These are phyloP conservation scores for Sutorius australiensis DNA, from an alignment of 768 basidiomycete genomes.

Conservation along the genomic window DNA sequence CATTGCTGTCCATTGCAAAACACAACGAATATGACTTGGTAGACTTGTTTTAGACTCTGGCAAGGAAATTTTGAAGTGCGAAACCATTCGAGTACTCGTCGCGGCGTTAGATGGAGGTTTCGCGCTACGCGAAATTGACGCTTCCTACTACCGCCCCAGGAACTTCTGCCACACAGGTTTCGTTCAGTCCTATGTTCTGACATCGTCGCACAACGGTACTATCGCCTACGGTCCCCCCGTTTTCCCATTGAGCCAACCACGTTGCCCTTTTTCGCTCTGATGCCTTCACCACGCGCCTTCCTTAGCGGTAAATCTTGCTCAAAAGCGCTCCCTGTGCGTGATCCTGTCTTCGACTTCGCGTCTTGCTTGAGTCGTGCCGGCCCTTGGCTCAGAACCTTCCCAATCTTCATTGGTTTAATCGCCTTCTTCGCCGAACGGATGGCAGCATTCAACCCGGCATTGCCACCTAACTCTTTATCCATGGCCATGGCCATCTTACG, in stretches of 20 bases:
- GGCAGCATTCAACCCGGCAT: constrained; percentile 58
- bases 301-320: constrained; percentile 56
- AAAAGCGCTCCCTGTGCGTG: constrained; percentile 43
- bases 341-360: constrained; percentile 29
- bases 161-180: not conserved
- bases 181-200: not conserved
- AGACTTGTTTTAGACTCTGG: constrained; percentile 1
- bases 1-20: constrained; percentile 38
- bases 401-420: constrained; percentile 70
- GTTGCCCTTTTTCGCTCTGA: constrained; percentile 62
- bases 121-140: constrained; percentile 27
- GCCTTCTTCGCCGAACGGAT: constrained; percentile 88
- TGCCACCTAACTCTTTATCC: constrained; percentile 60
- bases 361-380: constrained; percentile 33
- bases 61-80: constrained; percentile 9
- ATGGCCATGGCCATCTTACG: constrained; percentile 83
- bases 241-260: constrained; percentile 50
- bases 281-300: constrained; percentile 48
- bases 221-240: constrained; percentile 40
- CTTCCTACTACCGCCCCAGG: constrained; percentile 20
- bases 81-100: constrained; percentile 15
- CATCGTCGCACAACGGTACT: not conserved
- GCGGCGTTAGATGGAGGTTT: constrained; percentile 17
- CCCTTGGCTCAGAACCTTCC: constrained; percentile 42
- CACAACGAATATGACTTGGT: not conserved